Evolutionary conservation across 1,284 basidiomycete species (phyloP).

Genomic region (Austroboletus niveus): DNA sequence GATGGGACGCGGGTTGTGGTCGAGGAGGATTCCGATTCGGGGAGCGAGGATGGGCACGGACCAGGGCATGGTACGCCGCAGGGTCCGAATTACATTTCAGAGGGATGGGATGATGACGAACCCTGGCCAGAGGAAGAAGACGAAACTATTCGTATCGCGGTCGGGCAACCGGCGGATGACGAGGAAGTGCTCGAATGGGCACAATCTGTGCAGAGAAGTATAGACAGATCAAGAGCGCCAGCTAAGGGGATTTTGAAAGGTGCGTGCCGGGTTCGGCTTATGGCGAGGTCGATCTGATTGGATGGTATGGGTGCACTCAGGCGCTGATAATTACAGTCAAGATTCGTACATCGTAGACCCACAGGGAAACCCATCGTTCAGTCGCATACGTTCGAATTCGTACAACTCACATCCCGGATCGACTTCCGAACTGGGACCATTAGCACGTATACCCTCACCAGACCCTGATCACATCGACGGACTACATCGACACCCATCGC

Average conservation of each 20-base stretch:
- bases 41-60: constrained; percentile 47
- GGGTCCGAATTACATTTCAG: constrained; percentile 42
- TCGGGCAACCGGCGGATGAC: constrained; percentile 44
- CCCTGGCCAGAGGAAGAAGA: constrained; percentile 64
- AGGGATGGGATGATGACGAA: constrained; percentile 73
- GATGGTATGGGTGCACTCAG: constrained; percentile 33
- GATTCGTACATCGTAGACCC: constrained; percentile 46
- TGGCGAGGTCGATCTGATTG: neutral
- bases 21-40: constrained; percentile 68
- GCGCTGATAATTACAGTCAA: constrained; percentile 64
- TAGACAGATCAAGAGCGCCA: constrained; percentile 64
- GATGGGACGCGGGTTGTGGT: constrained; percentile 67
- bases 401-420: constrained; percentile 62
- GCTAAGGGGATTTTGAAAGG: constrained; percentile 89
- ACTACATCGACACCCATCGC: constrained; percentile 61
- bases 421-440: constrained; percentile 60
- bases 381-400: constrained; percentile 73
- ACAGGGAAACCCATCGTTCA: constrained; percentile 40
- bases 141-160: constrained; percentile 62
- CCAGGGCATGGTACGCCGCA: constrained; percentile 26
- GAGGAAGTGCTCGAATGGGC: constrained; percentile 72
- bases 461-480: constrained; percentile 87
- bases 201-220: constrained; percentile 62
- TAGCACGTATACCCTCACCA: constrained; percentile 75
- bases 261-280: constrained; percentile 39